Percentiles rank a stretch among this genome's conserved stretches.
These are phyloP conservation scores for Acrocalymma vagum DNA, from an alignment of 2,329 filamentous ascomycete species.

Conservation along the genomic window DNA sequence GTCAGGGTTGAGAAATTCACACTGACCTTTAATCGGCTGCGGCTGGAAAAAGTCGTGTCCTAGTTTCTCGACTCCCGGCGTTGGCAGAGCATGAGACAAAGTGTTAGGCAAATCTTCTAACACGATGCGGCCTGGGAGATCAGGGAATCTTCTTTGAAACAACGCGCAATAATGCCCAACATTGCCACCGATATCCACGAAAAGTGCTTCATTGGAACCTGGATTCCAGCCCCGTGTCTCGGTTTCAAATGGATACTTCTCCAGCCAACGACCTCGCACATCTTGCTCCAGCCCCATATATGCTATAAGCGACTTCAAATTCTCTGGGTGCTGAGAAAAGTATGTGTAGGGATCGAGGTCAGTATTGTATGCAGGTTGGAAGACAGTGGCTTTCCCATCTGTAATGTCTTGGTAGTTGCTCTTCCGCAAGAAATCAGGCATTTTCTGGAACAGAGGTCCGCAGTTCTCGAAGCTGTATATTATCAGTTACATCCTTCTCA, in stretches of 20 bases:
- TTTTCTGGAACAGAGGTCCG: conserved; percentile 2
- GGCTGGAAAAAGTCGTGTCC: conserved; percentile 33
- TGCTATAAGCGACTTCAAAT: background rate
- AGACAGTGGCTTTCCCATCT: conserved; percentile 1
- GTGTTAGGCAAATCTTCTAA: conserved; percentile 51
- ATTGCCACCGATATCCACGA: conserved; percentile 54
- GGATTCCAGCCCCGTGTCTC: conserved; percentile 1
- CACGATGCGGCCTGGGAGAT: conserved; percentile 45
- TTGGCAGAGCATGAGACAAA: conserved; percentile 29
- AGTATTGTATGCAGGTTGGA: conserved; percentile 2
- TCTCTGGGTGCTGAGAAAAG: conserved; percentile 1
- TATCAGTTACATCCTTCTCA: background rate
- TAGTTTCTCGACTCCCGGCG: conserved; percentile 39
- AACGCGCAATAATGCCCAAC: conserved; percentile 49
- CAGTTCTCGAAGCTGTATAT: conserved; percentile 2
- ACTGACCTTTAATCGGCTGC: conserved; percentile 34
- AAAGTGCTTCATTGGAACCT: conserved; percentile 22
- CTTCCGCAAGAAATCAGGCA: conserved; percentile 3
- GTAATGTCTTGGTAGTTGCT: conserved; percentile 3
- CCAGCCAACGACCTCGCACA: conserved; percentile 1
- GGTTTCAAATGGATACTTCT: background rate
- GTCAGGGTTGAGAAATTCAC: background rate
- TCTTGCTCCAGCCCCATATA: conserved; percentile 2
- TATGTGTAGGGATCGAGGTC: conserved; percentile 2
- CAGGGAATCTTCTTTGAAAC: conserved; percentile 42